Percentiles rank a stretch among this genome's conserved stretches.
Evolutionary conservation across 2,329 filamentous ascomycete genomes (phyloP).

Genomic region (Trematosphaeria pertusa): DNA sequence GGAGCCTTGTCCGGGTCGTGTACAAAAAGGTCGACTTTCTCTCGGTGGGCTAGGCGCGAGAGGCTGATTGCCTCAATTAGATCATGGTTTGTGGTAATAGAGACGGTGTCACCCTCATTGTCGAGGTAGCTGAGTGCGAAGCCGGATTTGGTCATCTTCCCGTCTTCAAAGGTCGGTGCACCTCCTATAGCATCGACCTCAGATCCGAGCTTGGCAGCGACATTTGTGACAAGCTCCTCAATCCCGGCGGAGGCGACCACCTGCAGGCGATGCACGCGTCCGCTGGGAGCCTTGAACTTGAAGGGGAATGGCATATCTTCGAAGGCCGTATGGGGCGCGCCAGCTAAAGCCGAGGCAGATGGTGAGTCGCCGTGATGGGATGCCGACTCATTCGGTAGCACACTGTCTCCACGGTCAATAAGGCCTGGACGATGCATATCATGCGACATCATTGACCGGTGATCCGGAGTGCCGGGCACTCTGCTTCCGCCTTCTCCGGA

Average conservation of each 20-base stretch:
- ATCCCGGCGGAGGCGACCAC: constrained; percentile 82
- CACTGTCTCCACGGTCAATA: constrained; percentile 77
- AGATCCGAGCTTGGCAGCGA: constrained; percentile 81
- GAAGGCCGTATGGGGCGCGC: constrained; percentile 60
- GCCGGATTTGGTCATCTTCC: constrained; percentile 75
- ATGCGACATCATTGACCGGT: constrained; percentile 82
- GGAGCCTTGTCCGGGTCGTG: constrained; percentile 93
- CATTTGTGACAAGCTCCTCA: constrained; percentile 75
- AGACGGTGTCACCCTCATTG: constrained; percentile 95
- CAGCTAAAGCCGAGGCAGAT: constrained; percentile 67
- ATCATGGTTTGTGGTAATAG: constrained; percentile 94
- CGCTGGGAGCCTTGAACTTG: constrained; percentile 98
- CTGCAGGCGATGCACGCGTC: constrained; percentile 91
- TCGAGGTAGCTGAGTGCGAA: constrained; percentile 96
- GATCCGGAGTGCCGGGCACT: constrained; percentile 68
- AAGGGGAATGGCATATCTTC: constrained; percentile 88
- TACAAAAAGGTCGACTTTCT: constrained; percentile 97
- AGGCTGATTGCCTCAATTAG: constrained; percentile 87
- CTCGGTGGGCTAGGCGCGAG: constrained; percentile 75
- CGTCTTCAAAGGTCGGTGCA: constrained; percentile 76
- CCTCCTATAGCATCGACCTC: constrained; percentile 88
- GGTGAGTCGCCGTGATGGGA: constrained; percentile 87
- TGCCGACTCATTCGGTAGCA: constrained; percentile 91
- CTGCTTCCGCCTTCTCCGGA: constrained; percentile 87
- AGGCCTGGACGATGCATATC: constrained; percentile 67